phyloP scores from a whole-genome alignment of 345 rosid genomes.

The Pugionium dolabratum region DNA sequence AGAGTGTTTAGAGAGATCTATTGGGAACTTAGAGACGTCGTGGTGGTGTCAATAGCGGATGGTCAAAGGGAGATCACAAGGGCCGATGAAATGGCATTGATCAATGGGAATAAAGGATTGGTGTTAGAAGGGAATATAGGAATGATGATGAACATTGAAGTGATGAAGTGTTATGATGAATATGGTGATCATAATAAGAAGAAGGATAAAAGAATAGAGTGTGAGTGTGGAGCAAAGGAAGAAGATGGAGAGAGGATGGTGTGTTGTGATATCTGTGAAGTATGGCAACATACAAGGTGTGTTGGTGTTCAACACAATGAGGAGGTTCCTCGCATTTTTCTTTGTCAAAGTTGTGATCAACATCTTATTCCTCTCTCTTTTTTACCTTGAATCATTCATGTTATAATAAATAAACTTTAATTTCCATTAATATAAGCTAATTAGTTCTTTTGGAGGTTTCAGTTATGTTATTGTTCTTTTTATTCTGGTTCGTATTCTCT shows the following conservation, averaged over 20 bases:
- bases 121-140: conserved; percentile 52
- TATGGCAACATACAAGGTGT: conserved; percentile 88
- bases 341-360: conserved; percentile 82
- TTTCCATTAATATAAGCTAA: background rate
- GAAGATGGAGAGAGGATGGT: conserved; percentile 90
- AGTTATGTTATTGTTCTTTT: no score
- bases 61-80: conserved; percentile 43
- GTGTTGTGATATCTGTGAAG: conserved; percentile 82
- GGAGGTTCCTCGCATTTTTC: conserved; percentile 71
- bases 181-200: conserved; percentile 39
- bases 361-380: conserved; percentile 62
- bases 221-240: conserved; percentile 65
- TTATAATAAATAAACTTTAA: background rate
- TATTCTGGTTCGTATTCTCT: no score
- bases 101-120: conserved; percentile 45
- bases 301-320: conserved; percentile 63
- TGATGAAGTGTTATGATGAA: conserved; percentile 28
- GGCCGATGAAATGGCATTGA: conserved; percentile 45
- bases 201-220: conserved; percentile 48
- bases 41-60: conserved; percentile 51
- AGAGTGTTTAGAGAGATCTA: conserved; percentile 64
- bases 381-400: conserved; percentile 43
- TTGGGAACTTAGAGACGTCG: conserved; percentile 63
- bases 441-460: no score
- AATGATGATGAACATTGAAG: conserved; percentile 37